phyloP scores from a whole-genome alignment of 2,329 filamentous ascomycete species.

The Pseudocercospora eumusae region DNA sequence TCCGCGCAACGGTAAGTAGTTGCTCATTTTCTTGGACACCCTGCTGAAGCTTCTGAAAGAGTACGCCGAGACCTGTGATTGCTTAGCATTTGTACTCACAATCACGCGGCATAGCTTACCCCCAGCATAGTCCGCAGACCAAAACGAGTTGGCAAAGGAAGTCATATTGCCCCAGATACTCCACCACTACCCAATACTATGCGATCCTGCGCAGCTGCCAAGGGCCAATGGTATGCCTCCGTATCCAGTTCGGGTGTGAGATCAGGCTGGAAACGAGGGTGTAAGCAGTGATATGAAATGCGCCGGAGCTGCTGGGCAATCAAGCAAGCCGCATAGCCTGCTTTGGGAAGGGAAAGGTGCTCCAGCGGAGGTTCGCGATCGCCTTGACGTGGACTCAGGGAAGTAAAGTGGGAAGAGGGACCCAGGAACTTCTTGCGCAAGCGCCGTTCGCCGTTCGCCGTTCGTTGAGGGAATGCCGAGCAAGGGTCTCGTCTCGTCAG shows the following conservation, averaged over 20 bases:
- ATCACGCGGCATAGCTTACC: slow-evolving; percentile 54
- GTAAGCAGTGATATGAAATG: neutral
- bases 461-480: slow-evolving; percentile 1
- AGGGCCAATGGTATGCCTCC: slow-evolving; percentile 1
- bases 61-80: slow-evolving; percentile 71
- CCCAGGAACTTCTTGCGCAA: slow-evolving; percentile 12
- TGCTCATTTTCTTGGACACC: slow-evolving; percentile 94
- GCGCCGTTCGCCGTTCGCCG: slow-evolving; percentile 9
- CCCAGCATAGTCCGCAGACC: slow-evolving; percentile 96
- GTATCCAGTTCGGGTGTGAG: slow-evolving; percentile 2
- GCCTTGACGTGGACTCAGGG: neutral
- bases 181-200: slow-evolving; percentile 14
- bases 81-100: slow-evolving; percentile 14
- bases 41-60: slow-evolving; percentile 96
- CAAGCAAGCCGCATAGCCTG: slow-evolving; percentile 2
- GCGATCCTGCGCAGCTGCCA: slow-evolving; percentile 14
- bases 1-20: slow-evolving; percentile 82
- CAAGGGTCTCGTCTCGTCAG: slow-evolving; percentile 1
- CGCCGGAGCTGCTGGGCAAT: slow-evolving; percentile 10
- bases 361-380: slow-evolving; percentile 1
- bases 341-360: neutral
- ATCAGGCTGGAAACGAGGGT: slow-evolving; percentile 11
- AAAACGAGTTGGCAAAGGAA: slow-evolving; percentile 93
- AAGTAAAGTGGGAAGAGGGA: slow-evolving; percentile 2
- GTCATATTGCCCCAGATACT: slow-evolving; percentile 59